These are phyloP conservation scores for Myxozyma kluyveri DNA, from an alignment of 805 yeast species.

Conservation along the genomic window DNA sequence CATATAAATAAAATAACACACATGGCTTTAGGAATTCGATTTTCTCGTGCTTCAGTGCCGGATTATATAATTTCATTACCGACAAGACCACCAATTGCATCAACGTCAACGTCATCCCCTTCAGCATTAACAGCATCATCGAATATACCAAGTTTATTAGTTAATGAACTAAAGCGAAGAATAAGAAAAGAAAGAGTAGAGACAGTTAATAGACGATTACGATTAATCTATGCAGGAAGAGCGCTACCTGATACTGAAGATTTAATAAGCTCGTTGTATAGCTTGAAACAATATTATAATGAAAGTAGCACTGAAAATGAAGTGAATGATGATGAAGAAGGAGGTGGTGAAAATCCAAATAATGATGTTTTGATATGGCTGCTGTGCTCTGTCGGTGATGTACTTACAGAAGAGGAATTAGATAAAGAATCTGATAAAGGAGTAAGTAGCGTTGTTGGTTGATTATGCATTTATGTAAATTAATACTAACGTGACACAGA, in stretches of 20 bases:
- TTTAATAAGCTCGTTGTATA: slow-evolving; percentile 51
- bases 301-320: slow-evolving; percentile 14
- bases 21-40: slow-evolving; percentile 42
- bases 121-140: too few species aligned
- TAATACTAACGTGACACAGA: slow-evolving; percentile 29
- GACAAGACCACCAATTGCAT: neutral
- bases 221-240: slow-evolving; percentile 67
- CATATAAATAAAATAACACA: too few species aligned
- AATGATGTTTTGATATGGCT: slow-evolving; percentile 52
- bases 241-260: slow-evolving; percentile 58
- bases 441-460: slow-evolving; percentile 9
- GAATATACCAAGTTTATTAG: slow-evolving; percentile 38
- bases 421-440: slow-evolving; percentile 60
- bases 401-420: slow-evolving; percentile 53
- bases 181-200: slow-evolving; percentile 44
- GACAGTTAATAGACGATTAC: slow-evolving; percentile 49
- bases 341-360: slow-evolving; percentile 30
- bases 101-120: neutral
- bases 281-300: slow-evolving; percentile 14
- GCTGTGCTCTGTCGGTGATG: slow-evolving; percentile 78
- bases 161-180: slow-evolving; percentile 43
- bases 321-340: slow-evolving; percentile 5
- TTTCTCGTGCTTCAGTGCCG: slow-evolving; percentile 45
- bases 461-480: neutral
- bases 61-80: slow-evolving; percentile 45